Evolutionary conservation across 2,329 filamentous ascomycete genomes (phyloP), one percentile per base, ranked within the genome.

Genomic region (Hysterium pulicare): DNA sequence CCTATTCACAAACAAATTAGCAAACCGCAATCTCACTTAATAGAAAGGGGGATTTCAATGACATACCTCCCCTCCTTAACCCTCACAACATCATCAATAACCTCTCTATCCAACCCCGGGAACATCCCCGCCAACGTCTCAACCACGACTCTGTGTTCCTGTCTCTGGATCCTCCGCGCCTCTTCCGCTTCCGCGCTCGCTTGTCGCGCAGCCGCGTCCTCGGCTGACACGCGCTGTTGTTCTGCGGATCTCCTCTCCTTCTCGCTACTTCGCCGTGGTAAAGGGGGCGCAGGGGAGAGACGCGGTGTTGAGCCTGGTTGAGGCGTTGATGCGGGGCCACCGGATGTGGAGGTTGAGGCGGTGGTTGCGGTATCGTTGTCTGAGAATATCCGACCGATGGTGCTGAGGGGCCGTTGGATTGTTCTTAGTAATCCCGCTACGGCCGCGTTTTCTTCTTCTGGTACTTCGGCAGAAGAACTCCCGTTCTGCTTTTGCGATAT

Each of bases 111-210:
- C 38, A 98, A 73, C 61, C 94, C 90, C 1, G 93, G 93, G 65
- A 98, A 98, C 93, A 98, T 98, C 55, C 89, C 86, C 36, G 88
- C 84, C 44, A 98, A 71, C 26, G 93, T 97, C 69, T 97, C 93
- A 2, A 97, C 91, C 6, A 98, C 83, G 55, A 90, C 91, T 41
- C 81, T 76, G 67, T 97, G 90, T 73, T 98, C 93, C 42, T 85
- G 84, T 26, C 83, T 77, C 53, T 93, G 83, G 46, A 97, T 81
- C 13, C 86, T 77, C 51, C 90, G 81, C 6, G 91, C 91, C 64
- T 98, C 87, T 8, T 91, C 91, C 5, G 81, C 81, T 66, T 97
- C 91, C 1, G 87, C 90, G 53, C 87, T 94, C 1, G 91, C 91
- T 68, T 97, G 91, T 38, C 89, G 77, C 2, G 90, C 90, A 0